These are phyloP conservation scores for Zoysia japonica DNA, from an alignment of 176 grass and related monocot genomes.

Conservation along the genomic window DNA sequence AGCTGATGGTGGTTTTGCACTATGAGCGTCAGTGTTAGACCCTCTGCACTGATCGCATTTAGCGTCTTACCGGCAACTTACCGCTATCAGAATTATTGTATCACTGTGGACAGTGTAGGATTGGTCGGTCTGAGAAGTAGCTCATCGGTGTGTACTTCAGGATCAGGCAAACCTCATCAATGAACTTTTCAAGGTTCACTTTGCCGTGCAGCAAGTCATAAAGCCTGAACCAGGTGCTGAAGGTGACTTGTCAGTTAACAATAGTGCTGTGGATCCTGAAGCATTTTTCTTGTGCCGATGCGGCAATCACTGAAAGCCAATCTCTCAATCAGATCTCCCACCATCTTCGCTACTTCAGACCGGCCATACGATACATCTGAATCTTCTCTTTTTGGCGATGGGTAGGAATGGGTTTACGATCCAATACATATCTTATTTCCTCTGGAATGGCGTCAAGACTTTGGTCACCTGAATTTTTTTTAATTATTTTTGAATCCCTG, in stretches of 20 bases:
- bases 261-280: not conserved
- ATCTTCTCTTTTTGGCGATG: constrained; percentile 11
- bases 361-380: not conserved
- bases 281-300: constrained; percentile 26
- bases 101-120: not conserved
- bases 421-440: constrained; percentile 48
- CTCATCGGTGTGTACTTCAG: constrained; percentile 50
- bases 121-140: constrained; percentile 42
- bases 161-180: constrained; percentile 39
- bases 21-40: not conserved
- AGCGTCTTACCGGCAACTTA: not conserved
- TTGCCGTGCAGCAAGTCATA: constrained; percentile 51
- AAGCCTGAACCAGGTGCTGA: constrained; percentile 46
- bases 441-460: constrained; percentile 52
- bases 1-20: not conserved
- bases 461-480: constrained; percentile 32
- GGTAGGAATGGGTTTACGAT: not conserved
- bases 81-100: constrained; percentile 28
- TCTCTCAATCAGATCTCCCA: constrained; percentile 28
- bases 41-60: not conserved
- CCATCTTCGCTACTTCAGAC: constrained; percentile 18
- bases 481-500: too few species aligned
- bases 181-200: constrained; percentile 44
- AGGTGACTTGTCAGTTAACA: constrained; percentile 29
- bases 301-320: constrained; percentile 6